Base-by-base conservation (phyloP, 192 early-diverging fungal genomes). In the Coemansia brasiliensis region DNA sequence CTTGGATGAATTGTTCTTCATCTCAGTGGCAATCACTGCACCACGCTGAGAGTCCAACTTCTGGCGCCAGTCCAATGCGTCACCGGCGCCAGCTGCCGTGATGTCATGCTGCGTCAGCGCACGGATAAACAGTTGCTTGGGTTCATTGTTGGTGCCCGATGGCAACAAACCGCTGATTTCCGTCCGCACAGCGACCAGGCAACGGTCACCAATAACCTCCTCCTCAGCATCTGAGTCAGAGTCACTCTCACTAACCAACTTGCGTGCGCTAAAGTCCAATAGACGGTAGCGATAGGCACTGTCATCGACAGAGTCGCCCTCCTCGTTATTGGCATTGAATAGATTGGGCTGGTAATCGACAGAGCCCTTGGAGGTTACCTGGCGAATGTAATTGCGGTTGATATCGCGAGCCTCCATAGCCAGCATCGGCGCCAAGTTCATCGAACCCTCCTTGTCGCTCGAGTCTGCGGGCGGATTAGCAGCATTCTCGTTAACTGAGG, bases 1-100 rank as follows among this genome's bases (percentile, higher is more conserved):
- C 70, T 96, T 96, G 80, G 89, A 88, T 57, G 86, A 84, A 84
- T 99, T 98, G 82, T 98, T 99, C 82, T 92, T 95, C 84, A 95
- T 93, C 68, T 98, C 96, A 24, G 92, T 93, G 1, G 94, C 94
- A 55, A 98, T 91, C 22, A 97, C 91, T 41, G 95, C 95, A 60
- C 93, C 96, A 57, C 95, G 88, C 73, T 95, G 92, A 24, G 90
- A 80, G 77, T 99, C 95, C 25, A 99, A 83, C 69, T 91, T 94
- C 72, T 91, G 79, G 61, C 92, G 84, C 96, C 96, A 99, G 75
- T 95, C 90, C 22, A 95, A 86, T 8, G 92, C 90, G 45, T 88
- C 89, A 37, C 91, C 93, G 44, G 86, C 82, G 38, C 93, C 94
- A 52, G 87, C 80, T 22, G 94, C 93, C 43, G 83, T 75, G 20